Evolutionary conservation across 139 green algal species (phyloP), one percentile per base, ranked within the genome.

Genomic region (Nannochloris sp.): DNA sequence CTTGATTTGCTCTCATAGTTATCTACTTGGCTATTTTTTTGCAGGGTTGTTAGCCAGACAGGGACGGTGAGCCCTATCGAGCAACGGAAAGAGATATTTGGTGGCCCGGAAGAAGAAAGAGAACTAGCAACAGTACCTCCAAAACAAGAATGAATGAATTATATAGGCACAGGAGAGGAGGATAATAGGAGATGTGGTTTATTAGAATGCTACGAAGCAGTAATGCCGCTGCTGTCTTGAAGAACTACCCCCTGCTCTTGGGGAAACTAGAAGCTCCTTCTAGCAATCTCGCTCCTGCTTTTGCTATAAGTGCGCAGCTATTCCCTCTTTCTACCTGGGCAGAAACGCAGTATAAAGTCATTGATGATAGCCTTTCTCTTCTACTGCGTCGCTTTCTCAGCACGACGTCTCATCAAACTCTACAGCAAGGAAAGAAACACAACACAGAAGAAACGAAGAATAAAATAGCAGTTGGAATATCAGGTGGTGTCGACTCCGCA

Each of bases 401-500:
- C 42, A 19, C 42, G 42, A 19, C 19, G 42, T 19, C 42, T 51
- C 19, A 19, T 51, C 19, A n/a, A 19, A n/a, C 19, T 51, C 19
- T 19, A 19, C 19, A 19, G 19, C 19, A 19, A 19, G 42, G 19
- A 51, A n/a, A n/a, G 19, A 51, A 19, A 19, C 19, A 19, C 19
- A 14, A 15, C 25, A 12, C 60, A 30, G 15, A 12, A 23, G 15
- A 24, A 54, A 4, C 10, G 54, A 5, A 24, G 54, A 15, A 51
- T 34, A 57, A 57, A 4, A 62, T 92, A 4, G 88, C 80, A 10
- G 85, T 92, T 14, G 88, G 73, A 2, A 44, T 95, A 27, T 90
- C 81, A 8, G 88, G 88, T 4, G 88, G 88, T 15, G 88, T 95
- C 12, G 88, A 95, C 73, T 92, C 85, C 15, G 79, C 85, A 3